These are phyloP conservation scores for Flaveria brownii DNA, from an alignment of 129 eudicot species.

Conservation along the genomic window DNA sequence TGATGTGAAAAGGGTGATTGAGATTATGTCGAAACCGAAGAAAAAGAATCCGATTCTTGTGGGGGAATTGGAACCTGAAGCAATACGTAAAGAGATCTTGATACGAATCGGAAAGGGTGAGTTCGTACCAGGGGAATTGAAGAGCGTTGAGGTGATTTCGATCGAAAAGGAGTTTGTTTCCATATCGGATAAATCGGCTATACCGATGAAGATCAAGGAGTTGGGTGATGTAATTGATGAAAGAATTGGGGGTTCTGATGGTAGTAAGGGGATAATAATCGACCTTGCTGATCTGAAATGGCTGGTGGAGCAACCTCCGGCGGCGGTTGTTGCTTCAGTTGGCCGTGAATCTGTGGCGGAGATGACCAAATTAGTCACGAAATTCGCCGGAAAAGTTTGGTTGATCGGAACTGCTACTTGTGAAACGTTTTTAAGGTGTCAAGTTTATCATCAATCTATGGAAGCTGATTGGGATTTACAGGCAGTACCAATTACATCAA, in stretches of 20 bases:
- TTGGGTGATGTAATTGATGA: slow-evolving; percentile 47
- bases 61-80: slow-evolving; percentile 71
- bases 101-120: slow-evolving; percentile 63
- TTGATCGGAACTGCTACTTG: slow-evolving; percentile 88
- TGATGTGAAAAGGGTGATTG: slow-evolving; percentile 67
- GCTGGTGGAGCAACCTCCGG: slow-evolving; percentile 73
- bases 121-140: slow-evolving; percentile 36
- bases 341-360: slow-evolving; percentile 50
- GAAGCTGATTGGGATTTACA: slow-evolving; percentile 95
- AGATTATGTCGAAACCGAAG: slow-evolving; percentile 56
- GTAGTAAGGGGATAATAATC: slow-evolving; percentile 45
- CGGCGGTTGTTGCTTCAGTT: slow-evolving; percentile 38
- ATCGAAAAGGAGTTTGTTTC: slow-evolving; percentile 48
- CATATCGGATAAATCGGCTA: slow-evolving; percentile 32
- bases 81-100: slow-evolving; percentile 63
- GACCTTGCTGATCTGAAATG: slow-evolving; percentile 76
- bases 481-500: slow-evolving; percentile 83
- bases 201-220: slow-evolving; percentile 53
- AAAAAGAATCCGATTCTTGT: slow-evolving; percentile 84
- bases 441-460: slow-evolving; percentile 87
- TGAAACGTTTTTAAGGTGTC: slow-evolving; percentile 91
- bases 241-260: slow-evolving; percentile 34
- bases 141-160: slow-evolving; percentile 48
- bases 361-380: slow-evolving; percentile 57
- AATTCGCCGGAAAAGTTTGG: slow-evolving; percentile 62